Evolutionary conservation across 1,139 yeast genomes (phyloP).

Genomic region (Ogataea hybrid): DNA sequence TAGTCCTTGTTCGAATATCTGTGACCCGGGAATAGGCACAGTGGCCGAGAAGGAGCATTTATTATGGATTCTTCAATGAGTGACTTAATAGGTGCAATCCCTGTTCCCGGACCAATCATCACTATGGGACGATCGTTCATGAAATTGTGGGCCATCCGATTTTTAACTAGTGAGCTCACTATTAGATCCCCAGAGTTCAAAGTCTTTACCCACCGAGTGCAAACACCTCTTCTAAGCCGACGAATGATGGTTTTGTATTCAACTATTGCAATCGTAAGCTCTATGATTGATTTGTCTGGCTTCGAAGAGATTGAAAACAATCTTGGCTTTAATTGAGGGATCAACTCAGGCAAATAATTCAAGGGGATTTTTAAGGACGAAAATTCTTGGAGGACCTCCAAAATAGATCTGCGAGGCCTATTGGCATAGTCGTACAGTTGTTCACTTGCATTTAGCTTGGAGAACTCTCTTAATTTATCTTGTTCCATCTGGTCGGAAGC

Average conservation of each 20-base stretch:
- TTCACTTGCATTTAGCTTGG: slow-evolving; percentile 68
- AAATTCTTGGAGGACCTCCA: slow-evolving; percentile 84
- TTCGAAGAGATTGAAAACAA: slow-evolving; percentile 77
- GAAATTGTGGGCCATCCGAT: slow-evolving; percentile 38
- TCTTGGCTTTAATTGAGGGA: slow-evolving; percentile 79
- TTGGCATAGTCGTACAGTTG: slow-evolving; percentile 87
- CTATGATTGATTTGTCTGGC: slow-evolving; percentile 45
- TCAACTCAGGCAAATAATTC: slow-evolving; percentile 67
- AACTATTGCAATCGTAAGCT: slow-evolving; percentile 78
- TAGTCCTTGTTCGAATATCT: slow-evolving; percentile 66
- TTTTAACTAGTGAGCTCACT: slow-evolving; percentile 54
- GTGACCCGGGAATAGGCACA: slow-evolving; percentile 73
- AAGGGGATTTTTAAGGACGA: slow-evolving; percentile 70
- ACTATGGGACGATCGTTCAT: slow-evolving; percentile 49
- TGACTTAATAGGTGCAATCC: slow-evolving; percentile 85
- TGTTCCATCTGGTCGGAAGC: slow-evolving; percentile 66
- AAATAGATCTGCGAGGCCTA: slow-evolving; percentile 82
- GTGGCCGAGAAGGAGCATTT: slow-evolving; percentile 27
- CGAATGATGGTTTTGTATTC: slow-evolving; percentile 82
- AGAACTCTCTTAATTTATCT: slow-evolving; percentile 74
- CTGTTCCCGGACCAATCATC: slow-evolving; percentile 88
- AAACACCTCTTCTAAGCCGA: slow-evolving; percentile 74
- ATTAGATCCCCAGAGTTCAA: slow-evolving; percentile 49
- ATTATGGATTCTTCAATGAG: slow-evolving; percentile 42
- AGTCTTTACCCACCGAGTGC: slow-evolving; percentile 71